A percentile compares a stretch with the other conserved stretches of the same genome.
phyloP scores from a whole-genome alignment of 352 stramenopile species.

The Blastocystis sp. region DNA sequence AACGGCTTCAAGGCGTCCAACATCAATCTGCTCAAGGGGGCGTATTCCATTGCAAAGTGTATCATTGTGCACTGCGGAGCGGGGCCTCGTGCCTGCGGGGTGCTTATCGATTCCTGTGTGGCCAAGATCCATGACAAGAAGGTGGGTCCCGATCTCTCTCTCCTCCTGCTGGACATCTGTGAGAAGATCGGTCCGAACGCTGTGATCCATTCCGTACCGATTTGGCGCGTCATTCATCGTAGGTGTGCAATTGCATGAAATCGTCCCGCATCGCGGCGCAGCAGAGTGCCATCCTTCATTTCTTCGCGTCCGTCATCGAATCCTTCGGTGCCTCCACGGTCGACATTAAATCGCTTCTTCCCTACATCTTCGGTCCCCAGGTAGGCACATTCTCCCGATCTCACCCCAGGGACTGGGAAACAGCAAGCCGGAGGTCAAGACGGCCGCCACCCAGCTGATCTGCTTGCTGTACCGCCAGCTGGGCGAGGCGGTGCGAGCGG shows the following conservation, averaged over 20 bases:
- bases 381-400: background rate
- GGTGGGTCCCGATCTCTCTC: conserved; percentile 9
- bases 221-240: background rate
- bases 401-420: conserved; percentile 25
- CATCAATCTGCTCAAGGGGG: conserved; percentile 52
- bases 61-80: conserved; percentile 26
- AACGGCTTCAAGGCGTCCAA: conserved; percentile 57
- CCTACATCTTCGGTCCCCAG: background rate
- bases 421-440: conserved; percentile 43
- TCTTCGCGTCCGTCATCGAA: background rate
- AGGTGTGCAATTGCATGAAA: conserved; percentile 24
- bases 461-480: conserved; percentile 34
- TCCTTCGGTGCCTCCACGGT: conserved; percentile 15
- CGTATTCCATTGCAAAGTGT: conserved; percentile 17
- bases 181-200: conserved; percentile 50
- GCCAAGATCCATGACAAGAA: conserved; percentile 62
- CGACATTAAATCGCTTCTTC: conserved; percentile 23
- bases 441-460: background rate
- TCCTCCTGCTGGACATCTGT: background rate
- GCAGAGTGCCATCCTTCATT: conserved; percentile 19
- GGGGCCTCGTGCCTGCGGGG: conserved; percentile 17
- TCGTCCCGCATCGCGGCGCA: background rate
- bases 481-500: background rate
- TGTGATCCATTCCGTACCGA: background rate
- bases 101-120: conserved; percentile 14